Evolutionary conservation across 345 rosid species (phyloP).

Genomic region (Populus nigra): DNA sequence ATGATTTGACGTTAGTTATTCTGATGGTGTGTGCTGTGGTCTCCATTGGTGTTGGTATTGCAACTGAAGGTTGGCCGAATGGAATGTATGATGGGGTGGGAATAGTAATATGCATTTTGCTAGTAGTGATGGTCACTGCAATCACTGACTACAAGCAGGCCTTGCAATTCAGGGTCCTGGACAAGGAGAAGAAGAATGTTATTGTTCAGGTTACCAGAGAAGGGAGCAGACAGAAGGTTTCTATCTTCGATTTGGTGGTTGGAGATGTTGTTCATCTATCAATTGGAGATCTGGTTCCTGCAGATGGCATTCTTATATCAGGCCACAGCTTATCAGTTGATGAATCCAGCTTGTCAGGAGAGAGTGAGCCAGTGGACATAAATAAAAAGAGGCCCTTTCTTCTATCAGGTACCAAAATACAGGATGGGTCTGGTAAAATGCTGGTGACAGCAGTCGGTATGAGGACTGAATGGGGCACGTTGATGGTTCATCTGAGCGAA

Average conservation of each 20-base stretch:
- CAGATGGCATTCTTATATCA: slow-evolving; percentile 72
- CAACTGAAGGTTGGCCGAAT: slow-evolving; percentile 84
- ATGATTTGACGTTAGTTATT: slow-evolving; percentile 74
- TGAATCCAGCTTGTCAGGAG: slow-evolving; percentile 84
- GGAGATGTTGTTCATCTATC: slow-evolving; percentile 84
- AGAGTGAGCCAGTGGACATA: slow-evolving; percentile 71
- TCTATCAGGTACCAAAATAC: slow-evolving; percentile 85
- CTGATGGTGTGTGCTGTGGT: slow-evolving; percentile 77
- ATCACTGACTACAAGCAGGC: slow-evolving; percentile 86
- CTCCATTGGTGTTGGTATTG: slow-evolving; percentile 89
- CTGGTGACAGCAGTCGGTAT: slow-evolving; percentile 87
- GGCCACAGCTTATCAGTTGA: slow-evolving; percentile 74
- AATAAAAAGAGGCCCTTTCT: slow-evolving; percentile 59
- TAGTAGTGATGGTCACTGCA: slow-evolving; percentile 85
- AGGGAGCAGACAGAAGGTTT: slow-evolving; percentile 60
- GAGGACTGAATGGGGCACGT: slow-evolving; percentile 96
- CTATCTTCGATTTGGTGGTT: slow-evolving; percentile 74
- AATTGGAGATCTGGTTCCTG: slow-evolving; percentile 78
- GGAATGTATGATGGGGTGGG: slow-evolving; percentile 90
- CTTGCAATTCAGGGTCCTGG: slow-evolving; percentile 85
- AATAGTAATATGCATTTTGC: slow-evolving; percentile 69
- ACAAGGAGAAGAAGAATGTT: slow-evolving; percentile 85
- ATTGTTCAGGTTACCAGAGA: slow-evolving; percentile 76
- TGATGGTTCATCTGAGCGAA: slow-evolving; percentile 80
- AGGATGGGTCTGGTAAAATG: slow-evolving; percentile 45